These are phyloP conservation scores for Selaginella tamariscina DNA, from an alignment of 75 land plant genomes.

Conservation along the genomic window DNA sequence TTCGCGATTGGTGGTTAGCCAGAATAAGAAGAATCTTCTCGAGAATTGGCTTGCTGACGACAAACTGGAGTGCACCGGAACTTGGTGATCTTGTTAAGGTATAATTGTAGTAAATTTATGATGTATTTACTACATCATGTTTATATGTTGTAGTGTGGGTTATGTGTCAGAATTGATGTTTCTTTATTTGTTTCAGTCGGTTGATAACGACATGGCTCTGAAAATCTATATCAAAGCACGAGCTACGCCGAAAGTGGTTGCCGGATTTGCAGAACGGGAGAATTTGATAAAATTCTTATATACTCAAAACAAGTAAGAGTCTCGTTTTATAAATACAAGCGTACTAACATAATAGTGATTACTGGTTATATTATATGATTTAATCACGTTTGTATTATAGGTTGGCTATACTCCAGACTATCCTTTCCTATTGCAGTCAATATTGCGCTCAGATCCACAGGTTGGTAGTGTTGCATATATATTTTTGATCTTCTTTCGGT, in stretches of 20 bases:
- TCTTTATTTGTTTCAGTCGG: neutral
- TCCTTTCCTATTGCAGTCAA: constrained; percentile 83
- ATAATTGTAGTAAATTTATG: neutral
- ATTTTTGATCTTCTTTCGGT: neutral
- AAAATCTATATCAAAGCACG: constrained; percentile 3
- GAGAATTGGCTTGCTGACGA: constrained; percentile 7
- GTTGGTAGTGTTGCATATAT: constrained; percentile 21
- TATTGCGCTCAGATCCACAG: constrained; percentile 88
- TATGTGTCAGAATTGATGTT: too few relatives aligned
- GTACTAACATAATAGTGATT: neutral
- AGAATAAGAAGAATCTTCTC: neutral
- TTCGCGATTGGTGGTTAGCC: neutral
- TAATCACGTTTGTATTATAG: constrained; percentile 22
- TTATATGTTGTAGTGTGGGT: neutral
- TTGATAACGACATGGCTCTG: constrained; percentile 5
- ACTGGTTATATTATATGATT: neutral
- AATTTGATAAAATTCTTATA: constrained; percentile 6
- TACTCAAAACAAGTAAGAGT: neutral
- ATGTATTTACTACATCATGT: neutral
- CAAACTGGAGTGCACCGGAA: constrained; percentile 5
- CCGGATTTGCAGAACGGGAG: neutral
- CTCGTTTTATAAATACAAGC: too few relatives aligned
- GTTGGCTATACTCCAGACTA: constrained; percentile 97
- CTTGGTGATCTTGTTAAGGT: constrained; percentile 3
- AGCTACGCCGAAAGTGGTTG: constrained; percentile 3